A percentile compares a stretch with the other conserved stretches of the same genome.
Conservation (phyloP, 805 yeast genomes). For the Starmerella stellata region DNA sequence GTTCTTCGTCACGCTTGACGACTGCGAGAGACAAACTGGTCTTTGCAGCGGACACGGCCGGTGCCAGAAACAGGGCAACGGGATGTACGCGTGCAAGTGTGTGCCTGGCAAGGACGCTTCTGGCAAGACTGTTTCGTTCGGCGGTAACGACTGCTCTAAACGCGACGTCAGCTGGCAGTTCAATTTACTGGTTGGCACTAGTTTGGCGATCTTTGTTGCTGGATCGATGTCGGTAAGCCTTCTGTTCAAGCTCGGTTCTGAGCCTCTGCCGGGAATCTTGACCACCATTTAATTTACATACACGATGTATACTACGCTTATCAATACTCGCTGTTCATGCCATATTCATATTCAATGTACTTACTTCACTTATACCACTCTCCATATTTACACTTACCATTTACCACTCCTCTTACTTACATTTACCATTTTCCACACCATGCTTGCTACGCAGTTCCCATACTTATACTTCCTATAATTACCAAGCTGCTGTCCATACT, state of each 20-base stretch:
- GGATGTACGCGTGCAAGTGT: slow-evolving; percentile 24
- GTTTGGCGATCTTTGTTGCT: slow-evolving; percentile 32
- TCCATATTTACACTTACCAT: no score
- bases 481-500: no score
- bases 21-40: slow-evolving; percentile 22
- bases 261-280: slow-evolving; percentile 51
- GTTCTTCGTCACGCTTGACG: slow-evolving; percentile 18
- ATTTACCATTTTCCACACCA: no score
- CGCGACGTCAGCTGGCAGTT: slow-evolving; percentile 48
- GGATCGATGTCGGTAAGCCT: slow-evolving; percentile 32
- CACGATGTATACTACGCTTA: no score
- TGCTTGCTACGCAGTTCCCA: no score
- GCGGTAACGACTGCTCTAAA: slow-evolving; percentile 41
- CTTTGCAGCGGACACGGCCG: slow-evolving; percentile 26
- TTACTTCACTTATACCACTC: no score
- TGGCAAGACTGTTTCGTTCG: slow-evolving; percentile 21
- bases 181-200: slow-evolving; percentile 52
- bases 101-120: slow-evolving; percentile 19
- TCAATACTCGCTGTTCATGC: no score
- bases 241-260: slow-evolving; percentile 36
- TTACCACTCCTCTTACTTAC: no score
- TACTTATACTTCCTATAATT: no score
- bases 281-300: slow-evolving; percentile 18
- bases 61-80: slow-evolving; percentile 21
- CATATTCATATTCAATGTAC: no score